Evolutionary conservation across 1,284 basidiomycete species (phyloP), one percentile per base, ranked within the genome.

Genomic region (Moniliophthora roreri): DNA sequence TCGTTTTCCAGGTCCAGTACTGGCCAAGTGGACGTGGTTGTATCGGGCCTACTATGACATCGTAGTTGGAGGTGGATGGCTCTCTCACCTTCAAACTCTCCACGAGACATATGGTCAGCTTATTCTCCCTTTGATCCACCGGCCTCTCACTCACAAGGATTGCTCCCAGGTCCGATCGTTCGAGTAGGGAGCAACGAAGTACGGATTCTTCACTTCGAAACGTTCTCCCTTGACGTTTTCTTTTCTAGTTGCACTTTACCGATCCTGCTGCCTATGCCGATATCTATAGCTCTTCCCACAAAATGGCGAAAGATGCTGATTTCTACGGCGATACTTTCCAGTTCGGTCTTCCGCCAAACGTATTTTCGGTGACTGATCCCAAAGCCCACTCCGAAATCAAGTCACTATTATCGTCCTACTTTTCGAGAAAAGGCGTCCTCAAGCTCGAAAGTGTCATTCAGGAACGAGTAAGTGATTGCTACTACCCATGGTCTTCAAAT

Each of bases 31-130:
- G 11, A 67, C 69, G 13, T 46, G 60, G 2, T 52, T 63, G n/a
- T 71, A 71, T 51, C 62, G 56, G 39, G 62, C 60, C 1, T 70
- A 70, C 55, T 70, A 65, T 49, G 69, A 71, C 41, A 54, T 69
- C n/a, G 47, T 68, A 38, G 59, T 58, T 48, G 63, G 61, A 1
- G 70, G 69, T 4, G 64, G 58, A 41, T 58, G 66, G 48, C 52
- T 70, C 4, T 58, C 61, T 24, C 60, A 67, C 28, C 61, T 70
- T 20, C 58, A 63, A 45, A 48, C 47, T 13, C 56, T 72, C 38
- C 70, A 72, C 49, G 44, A 58, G 35, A 50, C 46, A 45, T 64
- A 70, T 58, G 69, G 69, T 68, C 40, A 42, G 62, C 53, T 24
- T 44, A 15, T 42, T 36, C 36, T 39, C 26, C 9, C 35, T n/a